Evolutionary conservation across 2,329 filamentous ascomycete genomes (phyloP).

Genomic region (Pseudogymnoascus sp.): DNA sequence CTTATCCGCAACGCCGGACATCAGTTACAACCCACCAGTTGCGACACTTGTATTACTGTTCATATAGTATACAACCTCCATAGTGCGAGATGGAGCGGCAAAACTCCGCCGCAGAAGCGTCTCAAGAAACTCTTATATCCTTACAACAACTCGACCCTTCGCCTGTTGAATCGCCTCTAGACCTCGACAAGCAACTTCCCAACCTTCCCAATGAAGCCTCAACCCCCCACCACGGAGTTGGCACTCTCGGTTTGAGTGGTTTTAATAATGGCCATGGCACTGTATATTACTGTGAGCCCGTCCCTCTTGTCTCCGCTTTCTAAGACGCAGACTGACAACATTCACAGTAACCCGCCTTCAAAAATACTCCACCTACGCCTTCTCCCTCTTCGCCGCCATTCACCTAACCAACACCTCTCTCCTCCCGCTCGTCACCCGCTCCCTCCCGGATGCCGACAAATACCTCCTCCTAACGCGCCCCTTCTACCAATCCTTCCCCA

Average conservation of each 20-base stretch:
- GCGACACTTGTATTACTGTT: not conserved
- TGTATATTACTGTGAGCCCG: slow-evolving; percentile 62
- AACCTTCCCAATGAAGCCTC: slow-evolving; percentile 31
- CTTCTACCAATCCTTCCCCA: slow-evolving; percentile 76
- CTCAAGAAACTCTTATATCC: slow-evolving; percentile 50
- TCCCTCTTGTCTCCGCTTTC: not conserved
- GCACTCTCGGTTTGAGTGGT: slow-evolving; percentile 49
- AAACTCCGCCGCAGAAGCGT: slow-evolving; percentile 34
- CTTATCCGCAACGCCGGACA: not conserved
- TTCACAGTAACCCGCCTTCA: slow-evolving; percentile 63
- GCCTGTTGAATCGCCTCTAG: slow-evolving; percentile 54
- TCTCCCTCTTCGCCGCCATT: slow-evolving; percentile 64
- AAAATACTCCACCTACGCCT: slow-evolving; percentile 82
- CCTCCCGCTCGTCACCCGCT: slow-evolving; percentile 66
- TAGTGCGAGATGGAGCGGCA: slow-evolving; percentile 26
- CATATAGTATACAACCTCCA: not conserved
- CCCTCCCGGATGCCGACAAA: slow-evolving; percentile 66
- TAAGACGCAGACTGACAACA: not conserved
- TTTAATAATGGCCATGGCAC: slow-evolving; percentile 47
- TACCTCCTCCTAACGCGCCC: slow-evolving; percentile 87
- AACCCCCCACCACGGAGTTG: slow-evolving; percentile 30
- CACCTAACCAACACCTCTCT: slow-evolving; percentile 77
- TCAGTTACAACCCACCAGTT: not conserved
- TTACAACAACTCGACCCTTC: slow-evolving; percentile 74
- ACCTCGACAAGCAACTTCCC: slow-evolving; percentile 27